Evolutionary conservation across 2,329 filamentous ascomycete genomes (phyloP).

Genomic region (Fusarium proliferatum): DNA sequence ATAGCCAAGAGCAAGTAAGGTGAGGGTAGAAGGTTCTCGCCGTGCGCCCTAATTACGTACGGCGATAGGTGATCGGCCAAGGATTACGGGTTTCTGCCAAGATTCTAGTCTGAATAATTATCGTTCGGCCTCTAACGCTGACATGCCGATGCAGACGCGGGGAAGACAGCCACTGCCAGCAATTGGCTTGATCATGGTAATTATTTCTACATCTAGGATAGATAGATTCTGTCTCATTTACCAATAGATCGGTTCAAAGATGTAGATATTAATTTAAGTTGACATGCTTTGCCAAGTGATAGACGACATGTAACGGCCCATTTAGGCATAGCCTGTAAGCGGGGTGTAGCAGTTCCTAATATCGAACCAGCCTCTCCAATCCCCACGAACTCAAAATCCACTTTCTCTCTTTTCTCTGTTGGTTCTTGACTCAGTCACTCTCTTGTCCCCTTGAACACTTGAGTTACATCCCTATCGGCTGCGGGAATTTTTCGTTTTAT

Average conservation of each 20-base stretch:
- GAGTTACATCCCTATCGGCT: not conserved
- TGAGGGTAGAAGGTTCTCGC: not conserved
- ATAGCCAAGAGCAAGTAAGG: slow-evolving; percentile 10
- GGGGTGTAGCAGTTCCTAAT: slow-evolving; percentile 5
- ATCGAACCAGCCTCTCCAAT: not conserved
- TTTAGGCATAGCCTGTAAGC: slow-evolving; percentile 9
- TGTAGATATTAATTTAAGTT: not conserved
- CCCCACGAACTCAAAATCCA: slow-evolving; percentile 1
- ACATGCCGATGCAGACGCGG: not conserved
- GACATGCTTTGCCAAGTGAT: not conserved
- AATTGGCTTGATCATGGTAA: not conserved
- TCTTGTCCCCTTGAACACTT: not conserved
- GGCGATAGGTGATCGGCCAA: slow-evolving; percentile 10
- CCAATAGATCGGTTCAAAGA: too few species aligned
- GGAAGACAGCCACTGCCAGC: not conserved
- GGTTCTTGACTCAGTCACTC: not conserved
- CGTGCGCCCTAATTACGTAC: slow-evolving; percentile 18
- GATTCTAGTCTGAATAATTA: slow-evolving; percentile 1
- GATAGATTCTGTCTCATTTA: accelerated
- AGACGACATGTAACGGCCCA: not conserved
- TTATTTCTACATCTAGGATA: not conserved
- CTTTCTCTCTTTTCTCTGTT: not conserved
- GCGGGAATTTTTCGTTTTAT: not conserved
- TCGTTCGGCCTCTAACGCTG: not conserved
- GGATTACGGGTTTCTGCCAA: slow-evolving; percentile 7